Conservation (phyloP, 306 rosid genomes). For the Leucaena leucocephala region DNA sequence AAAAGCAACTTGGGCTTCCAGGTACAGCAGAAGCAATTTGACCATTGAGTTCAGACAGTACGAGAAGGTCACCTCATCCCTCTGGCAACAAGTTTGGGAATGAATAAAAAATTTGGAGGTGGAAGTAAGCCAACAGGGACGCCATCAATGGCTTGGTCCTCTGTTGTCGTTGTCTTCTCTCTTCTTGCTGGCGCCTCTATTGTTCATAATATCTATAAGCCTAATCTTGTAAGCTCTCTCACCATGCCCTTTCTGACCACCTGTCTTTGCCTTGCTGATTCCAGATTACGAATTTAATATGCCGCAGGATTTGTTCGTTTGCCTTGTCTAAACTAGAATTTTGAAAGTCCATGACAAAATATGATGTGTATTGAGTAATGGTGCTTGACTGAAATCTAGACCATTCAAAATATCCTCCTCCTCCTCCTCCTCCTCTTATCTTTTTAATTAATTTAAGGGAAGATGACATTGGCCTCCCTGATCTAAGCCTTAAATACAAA, state of each 20-base stretch:
- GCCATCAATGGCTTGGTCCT: conserved; percentile 49
- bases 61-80: background rate
- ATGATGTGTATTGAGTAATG: background rate
- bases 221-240: conserved; percentile 47
- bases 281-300: conserved; percentile 10
- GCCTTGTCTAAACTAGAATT: conserved; percentile 12
- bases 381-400: conserved; percentile 30
- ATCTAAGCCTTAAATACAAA: background rate
- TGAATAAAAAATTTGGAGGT: conserved; percentile 57
- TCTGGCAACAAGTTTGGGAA: conserved; percentile 15
- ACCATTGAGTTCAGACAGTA: background rate
- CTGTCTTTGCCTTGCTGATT: background rate
- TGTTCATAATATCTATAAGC: conserved; percentile 56
- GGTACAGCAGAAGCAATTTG: conserved; percentile 3
- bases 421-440: too few species aligned
- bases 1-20: conserved; percentile 1
- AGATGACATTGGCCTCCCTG: background rate
- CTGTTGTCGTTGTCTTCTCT: conserved; percentile 46
- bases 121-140: conserved; percentile 54
- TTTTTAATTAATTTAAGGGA: background rate
- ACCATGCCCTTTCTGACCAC: background rate
- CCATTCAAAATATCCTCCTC: background rate
- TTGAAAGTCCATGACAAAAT: background rate
- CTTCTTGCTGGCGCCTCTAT: conserved; percentile 54
- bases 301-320: background rate